Evolutionary conservation across 345 rosid genomes (phyloP).

Genomic region (Salix viminalis): DNA sequence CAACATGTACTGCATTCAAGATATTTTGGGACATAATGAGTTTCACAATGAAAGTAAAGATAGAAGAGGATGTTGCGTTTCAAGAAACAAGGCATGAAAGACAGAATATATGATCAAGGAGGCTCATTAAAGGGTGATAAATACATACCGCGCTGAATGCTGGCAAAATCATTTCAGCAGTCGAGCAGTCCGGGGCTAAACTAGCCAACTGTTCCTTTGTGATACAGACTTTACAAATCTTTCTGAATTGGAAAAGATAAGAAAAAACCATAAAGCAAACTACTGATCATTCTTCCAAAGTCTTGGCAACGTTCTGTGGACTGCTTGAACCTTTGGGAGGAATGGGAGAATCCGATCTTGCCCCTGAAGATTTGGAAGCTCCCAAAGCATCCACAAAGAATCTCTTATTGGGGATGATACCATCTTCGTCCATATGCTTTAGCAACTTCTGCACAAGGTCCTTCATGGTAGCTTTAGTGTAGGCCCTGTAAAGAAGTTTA

Average conservation of each 20-base stretch:
- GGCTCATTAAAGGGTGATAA: neutral
- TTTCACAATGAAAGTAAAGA: neutral
- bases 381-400: constrained; percentile 85
- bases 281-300: constrained; percentile 8
- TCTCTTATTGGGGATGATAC: constrained; percentile 73
- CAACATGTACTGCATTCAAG: neutral
- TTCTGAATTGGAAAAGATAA: neutral
- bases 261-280: constrained; percentile 6
- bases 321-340: constrained; percentile 17
- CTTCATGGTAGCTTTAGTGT: constrained; percentile 68
- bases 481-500: constrained; percentile 82
- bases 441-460: constrained; percentile 59
- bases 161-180: neutral
- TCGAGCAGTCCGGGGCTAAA: neutral
- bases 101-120: neutral
- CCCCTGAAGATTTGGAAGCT: constrained; percentile 42
- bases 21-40: neutral
- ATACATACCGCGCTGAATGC: neutral
- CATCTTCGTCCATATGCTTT: constrained; percentile 69
- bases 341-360: constrained; percentile 32
- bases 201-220: neutral
- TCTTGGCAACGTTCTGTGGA: constrained; percentile 19
- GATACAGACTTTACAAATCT: constrained; percentile 13
- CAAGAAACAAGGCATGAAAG: neutral
- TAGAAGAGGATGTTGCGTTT: neutral